These are phyloP conservation scores for Aspergillus bertholletiae DNA, from an alignment of 495 filamentous ascomycete species.

Conservation along the genomic window DNA sequence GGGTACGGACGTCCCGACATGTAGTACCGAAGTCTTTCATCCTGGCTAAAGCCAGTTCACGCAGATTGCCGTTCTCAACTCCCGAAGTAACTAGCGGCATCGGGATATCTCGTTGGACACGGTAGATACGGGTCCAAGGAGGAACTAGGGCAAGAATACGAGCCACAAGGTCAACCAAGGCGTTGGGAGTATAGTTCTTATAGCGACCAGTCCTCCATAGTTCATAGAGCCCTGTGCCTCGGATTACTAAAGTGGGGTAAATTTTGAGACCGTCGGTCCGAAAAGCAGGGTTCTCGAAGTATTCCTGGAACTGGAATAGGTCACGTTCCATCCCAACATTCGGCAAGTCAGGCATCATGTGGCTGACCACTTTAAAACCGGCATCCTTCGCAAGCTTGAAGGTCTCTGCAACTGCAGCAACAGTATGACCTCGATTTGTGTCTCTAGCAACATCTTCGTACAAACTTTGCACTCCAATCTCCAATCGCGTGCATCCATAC, in stretches of 20 bases:
- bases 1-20: slow-evolving; percentile 94
- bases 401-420: slow-evolving; percentile 89
- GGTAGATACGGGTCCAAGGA: slow-evolving; percentile 98
- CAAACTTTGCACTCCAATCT: slow-evolving; percentile 92
- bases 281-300: slow-evolving; percentile 95
- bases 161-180: slow-evolving; percentile 89
- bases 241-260: slow-evolving; percentile 96
- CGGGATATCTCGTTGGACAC: slow-evolving; percentile 96
- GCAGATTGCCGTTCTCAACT: slow-evolving; percentile 95
- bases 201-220: slow-evolving; percentile 95
- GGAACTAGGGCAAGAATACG: slow-evolving; percentile 91
- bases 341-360: slow-evolving; percentile 99
- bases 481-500: slow-evolving; percentile 92
- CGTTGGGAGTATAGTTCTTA: slow-evolving; percentile 98
- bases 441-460: slow-evolving; percentile 99
- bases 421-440: slow-evolving; percentile 95
- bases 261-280: slow-evolving; percentile 98
- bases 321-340: slow-evolving; percentile 99
- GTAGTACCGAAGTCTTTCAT: slow-evolving; percentile 99
- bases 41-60: slow-evolving; percentile 83
- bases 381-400: slow-evolving; percentile 95
- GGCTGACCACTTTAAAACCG: slow-evolving; percentile 96
- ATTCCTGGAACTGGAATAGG: slow-evolving; percentile 92
- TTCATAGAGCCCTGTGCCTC: slow-evolving; percentile 94
- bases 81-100: slow-evolving; percentile 97